Evolutionary conservation across 306 rosid species (phyloP).

Genomic region (Sicyos baderoa): DNA sequence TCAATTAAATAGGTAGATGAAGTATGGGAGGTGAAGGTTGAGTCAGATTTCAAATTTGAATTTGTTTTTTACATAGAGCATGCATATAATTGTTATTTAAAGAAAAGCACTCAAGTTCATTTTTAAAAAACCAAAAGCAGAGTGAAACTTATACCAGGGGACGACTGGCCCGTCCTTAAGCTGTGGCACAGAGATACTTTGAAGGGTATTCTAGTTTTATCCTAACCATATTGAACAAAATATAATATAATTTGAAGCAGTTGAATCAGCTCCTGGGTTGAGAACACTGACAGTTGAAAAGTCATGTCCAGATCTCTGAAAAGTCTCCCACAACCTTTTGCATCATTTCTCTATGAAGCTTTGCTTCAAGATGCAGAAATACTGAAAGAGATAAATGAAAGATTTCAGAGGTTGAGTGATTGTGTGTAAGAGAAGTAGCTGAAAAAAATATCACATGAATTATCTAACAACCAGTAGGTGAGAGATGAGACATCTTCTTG

Average conservation of each 20-base stretch:
- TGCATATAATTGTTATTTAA: not conserved
- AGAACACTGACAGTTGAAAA: slow-evolving; percentile 16
- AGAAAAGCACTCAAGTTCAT: not conserved
- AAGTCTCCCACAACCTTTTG: slow-evolving; percentile 27
- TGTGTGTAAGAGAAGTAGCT: slow-evolving; percentile 13
- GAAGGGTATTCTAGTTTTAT: too few relatives aligned
- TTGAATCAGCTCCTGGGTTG: slow-evolving; percentile 8
- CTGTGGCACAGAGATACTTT: too few relatives aligned
- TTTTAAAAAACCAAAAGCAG: not conserved
- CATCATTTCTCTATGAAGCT: slow-evolving; percentile 10
- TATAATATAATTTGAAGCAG: slow-evolving; percentile 10
- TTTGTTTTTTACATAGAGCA: not conserved
- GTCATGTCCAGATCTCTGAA: slow-evolving; percentile 20
- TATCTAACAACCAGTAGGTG: slow-evolving; percentile 25
- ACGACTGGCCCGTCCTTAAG: too few relatives aligned
- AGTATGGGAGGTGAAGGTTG: not conserved
- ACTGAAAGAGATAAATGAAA: slow-evolving; percentile 13
- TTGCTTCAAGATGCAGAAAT: slow-evolving; percentile 27
- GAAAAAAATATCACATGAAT: slow-evolving; percentile 19
- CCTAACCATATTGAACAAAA: slow-evolving; percentile 3
- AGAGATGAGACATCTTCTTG: slow-evolving; percentile 11
- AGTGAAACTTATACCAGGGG: too few relatives aligned
- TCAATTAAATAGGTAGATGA: not conserved
- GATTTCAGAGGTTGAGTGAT: slow-evolving; percentile 15
- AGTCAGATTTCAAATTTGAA: not conserved